Percentiles rank a stretch among this genome's conserved stretches.
These are phyloP conservation scores for Trametes pubescens DNA, from an alignment of 1,284 basidiomycete genomes.

Conservation along the genomic window DNA sequence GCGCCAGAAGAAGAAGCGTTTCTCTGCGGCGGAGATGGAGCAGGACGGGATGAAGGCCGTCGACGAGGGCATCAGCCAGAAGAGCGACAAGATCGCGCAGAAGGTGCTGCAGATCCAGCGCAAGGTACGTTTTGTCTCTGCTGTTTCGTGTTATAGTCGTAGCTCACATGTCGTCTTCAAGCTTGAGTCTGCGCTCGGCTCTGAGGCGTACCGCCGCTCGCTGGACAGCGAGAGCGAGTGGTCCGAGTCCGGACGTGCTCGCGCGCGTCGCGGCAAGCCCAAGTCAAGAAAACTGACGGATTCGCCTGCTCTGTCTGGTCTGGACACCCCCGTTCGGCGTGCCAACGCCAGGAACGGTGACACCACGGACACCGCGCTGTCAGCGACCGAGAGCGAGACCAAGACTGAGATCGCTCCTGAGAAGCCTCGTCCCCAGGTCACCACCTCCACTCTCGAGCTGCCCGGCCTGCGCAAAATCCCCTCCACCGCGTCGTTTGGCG, in stretches of 20 bases:
- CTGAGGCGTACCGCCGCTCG: constrained; percentile 58
- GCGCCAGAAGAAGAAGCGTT: constrained; percentile 70
- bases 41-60: constrained; percentile 84
- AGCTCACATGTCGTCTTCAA: constrained; percentile 39
- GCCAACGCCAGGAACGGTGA: constrained; percentile 15
- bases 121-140: constrained; percentile 62
- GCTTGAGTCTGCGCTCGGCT: constrained; percentile 75
- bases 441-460: constrained; percentile 28
- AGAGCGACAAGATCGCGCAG: constrained; percentile 84
- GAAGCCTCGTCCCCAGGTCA: constrained; percentile 22
- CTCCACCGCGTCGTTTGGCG: constrained; percentile 40
- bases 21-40: constrained; percentile 71
- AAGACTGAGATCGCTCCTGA: constrained; percentile 31
- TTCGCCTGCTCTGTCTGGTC: constrained; percentile 32
- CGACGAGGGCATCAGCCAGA: constrained; percentile 82
- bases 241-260: constrained; percentile 39
- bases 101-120: constrained; percentile 86
- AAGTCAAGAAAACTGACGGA: constrained; percentile 30
- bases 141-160: constrained; percentile 17
- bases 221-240: constrained; percentile 56
- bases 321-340: constrained; percentile 31
- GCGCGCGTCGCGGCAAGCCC: constrained; percentile 34
- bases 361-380: constrained; percentile 14
- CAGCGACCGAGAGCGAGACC: constrained; percentile 27
- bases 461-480: constrained; percentile 46